Base-by-base conservation (phyloP, 1,284 basidiomycete genomes). In the Leccinum ambiguum region DNA sequence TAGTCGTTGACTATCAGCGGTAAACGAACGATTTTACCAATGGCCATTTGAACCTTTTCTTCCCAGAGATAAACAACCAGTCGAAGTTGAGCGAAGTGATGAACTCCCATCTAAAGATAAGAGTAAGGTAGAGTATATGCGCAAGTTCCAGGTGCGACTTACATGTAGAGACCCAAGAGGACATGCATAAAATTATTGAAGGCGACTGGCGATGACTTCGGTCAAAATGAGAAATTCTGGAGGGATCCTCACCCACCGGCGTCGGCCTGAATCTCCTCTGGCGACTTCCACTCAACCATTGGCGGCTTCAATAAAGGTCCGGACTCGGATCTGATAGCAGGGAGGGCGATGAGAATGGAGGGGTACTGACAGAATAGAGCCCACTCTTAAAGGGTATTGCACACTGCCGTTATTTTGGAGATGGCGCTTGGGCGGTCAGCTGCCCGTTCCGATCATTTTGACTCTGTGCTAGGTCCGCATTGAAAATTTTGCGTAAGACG, bases 81-180 rank as follows among this genome's bases (percentile, higher is more conserved):
- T 91, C 89, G 70, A 90, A 91, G 61, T 81, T 74, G 62, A 91
- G 76, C 13, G 88, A 89, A 9, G 84, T 85, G 71, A 84, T 79
- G 77, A 85, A 87, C 73, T 88, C 86, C 87, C 87, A 88, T 59
- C 86, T 88, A 64, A 26, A 45, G 33, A 39, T 18, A 50, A 30
- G 39, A 58, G 39, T 63, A 16, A 11, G 33, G 23, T 16, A 57
- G 56, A 23, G 48, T 70, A 63, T 64, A 68, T 68, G 71, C 62
- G 36, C 36, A n/a, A 26, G 50, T 63, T n/a, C 8, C 39, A 58
- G 16, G n/a, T 8, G 57, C 56, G 62, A 64, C 63, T 68, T 69
- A 86, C 88, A 89, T 81, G 75, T 91, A 91, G 11, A 91, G 73
- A 3, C 89, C 90, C 14, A 90, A 79, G 64, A 91, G 76, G 48